Percentiles rank a stretch among this genome's conserved stretches.
Conservation (phyloP, 202 grass and related monocot species). For the Hordeum pubiflorum region DNA sequence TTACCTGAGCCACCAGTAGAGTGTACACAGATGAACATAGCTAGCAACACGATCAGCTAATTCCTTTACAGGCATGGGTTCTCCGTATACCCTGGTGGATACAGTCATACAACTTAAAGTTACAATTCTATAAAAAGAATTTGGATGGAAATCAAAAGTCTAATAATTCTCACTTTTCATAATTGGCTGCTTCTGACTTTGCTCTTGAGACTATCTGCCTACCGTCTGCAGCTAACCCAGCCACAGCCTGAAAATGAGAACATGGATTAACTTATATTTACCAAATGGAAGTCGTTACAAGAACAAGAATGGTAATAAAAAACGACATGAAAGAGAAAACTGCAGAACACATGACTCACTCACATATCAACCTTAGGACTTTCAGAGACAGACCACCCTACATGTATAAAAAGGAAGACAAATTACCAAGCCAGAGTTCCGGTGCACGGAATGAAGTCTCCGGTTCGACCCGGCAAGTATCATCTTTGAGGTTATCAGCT, state of each 20-base stretch:
- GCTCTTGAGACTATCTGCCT: constrained; percentile 79
- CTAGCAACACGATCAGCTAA: constrained; percentile 75
- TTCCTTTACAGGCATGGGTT: constrained; percentile 72
- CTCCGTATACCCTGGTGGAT: constrained; percentile 50
- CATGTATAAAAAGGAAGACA: background rate
- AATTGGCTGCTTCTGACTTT: constrained; percentile 71
- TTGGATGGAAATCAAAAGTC: background rate
- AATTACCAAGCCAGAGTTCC: constrained; percentile 66
- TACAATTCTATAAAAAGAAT: background rate
- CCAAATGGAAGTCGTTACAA: background rate
- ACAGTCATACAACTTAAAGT: background rate
- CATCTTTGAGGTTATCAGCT: constrained; percentile 77
- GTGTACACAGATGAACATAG: constrained; percentile 82
- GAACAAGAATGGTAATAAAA: background rate
- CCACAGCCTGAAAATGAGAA: constrained; percentile 46
- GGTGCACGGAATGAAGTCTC: constrained; percentile 66
- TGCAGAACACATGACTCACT: background rate
- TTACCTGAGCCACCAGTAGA: constrained; percentile 86
- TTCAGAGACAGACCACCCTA: background rate
- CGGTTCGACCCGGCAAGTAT: constrained; percentile 61
- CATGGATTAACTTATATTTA: background rate
- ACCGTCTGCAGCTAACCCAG: constrained; percentile 74
- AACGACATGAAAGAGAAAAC: background rate
- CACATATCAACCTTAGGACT: background rate
- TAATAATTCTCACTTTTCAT: constrained; percentile 47